Base-by-base conservation (phyloP, 805 yeast species). In the Scheffersomyces amazonensis region DNA sequence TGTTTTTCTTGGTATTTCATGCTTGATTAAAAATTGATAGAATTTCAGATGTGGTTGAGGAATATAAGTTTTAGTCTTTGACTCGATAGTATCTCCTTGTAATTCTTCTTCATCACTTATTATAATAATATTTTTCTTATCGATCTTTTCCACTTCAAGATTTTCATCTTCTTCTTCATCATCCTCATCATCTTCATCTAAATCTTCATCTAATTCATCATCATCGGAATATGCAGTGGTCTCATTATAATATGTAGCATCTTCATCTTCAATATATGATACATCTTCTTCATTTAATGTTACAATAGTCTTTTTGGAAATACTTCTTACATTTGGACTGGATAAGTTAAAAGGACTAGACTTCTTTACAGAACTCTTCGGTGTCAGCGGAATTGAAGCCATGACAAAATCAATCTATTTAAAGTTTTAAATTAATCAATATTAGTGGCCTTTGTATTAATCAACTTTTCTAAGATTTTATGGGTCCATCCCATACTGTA, bases 1-100 rank as follows among this genome's bases (percentile, higher is more conserved):
- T 3, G 76, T 64, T 60, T 93, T 93, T 53, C 99, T 76, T 4
- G 96, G 95, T 13, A 93, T 68, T 62, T 93, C 99, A 55, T 93
- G 89, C 53, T 84, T 84, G 25, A 82, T 76, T 35, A 83, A 62
- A 51, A 83, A 81, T 41, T 39, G 25, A 24, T 51, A 47, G 25
- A 48, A 36, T 22, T 16, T 28, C n/a, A 16, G 13, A 12, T 10
- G 28, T 31, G n/a, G 19, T 9, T 35, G 25, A 31, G 5, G 28
- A n/a, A n/a, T n/a, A n/a, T n/a, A n/a, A n/a, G n/a, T n/a, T n/a
- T n/a, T n/a, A n/a, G 22, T 20, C 6, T 20, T 20, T 7, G 22
- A 20, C 22, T 20, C 9, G 22, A 20, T 34, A 19, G 29, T 28
- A 21, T 41, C 34, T 10, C 42, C 47, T 16, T 37, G 13, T 16